Conservation (phyloP, 306 rosid genomes). For the Corylus americana region DNA sequence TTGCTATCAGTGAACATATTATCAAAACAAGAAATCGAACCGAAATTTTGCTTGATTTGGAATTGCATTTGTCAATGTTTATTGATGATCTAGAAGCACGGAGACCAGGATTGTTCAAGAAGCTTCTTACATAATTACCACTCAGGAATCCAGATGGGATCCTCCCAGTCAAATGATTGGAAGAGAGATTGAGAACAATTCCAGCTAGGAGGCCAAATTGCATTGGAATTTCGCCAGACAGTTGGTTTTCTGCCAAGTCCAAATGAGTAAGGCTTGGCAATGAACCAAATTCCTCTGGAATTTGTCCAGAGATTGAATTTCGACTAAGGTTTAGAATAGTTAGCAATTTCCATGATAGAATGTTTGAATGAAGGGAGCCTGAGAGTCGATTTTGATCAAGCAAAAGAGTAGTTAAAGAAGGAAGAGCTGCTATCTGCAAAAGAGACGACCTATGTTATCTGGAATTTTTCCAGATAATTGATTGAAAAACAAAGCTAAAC, state of each 20-base stretch:
- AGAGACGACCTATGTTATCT: slow-evolving; percentile 45
- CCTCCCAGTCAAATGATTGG: slow-evolving; percentile 58
- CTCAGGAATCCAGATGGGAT: slow-evolving; percentile 52
- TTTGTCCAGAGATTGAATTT: slow-evolving; percentile 56
- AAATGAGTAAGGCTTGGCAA: slow-evolving; percentile 44
- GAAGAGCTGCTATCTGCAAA: slow-evolving; percentile 50
- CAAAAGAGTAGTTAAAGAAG: slow-evolving; percentile 25
- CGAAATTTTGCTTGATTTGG: no score
- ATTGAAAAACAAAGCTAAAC: slow-evolving; percentile 40
- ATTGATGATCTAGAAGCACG: no score
- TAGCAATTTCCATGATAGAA: slow-evolving; percentile 52
- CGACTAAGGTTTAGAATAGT: slow-evolving; percentile 40
- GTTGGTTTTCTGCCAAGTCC: slow-evolving; percentile 63
- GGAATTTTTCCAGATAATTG: slow-evolving; percentile 61
- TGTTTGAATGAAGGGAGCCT: slow-evolving; percentile 48
- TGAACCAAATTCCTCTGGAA: slow-evolving; percentile 42
- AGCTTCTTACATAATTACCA: slow-evolving; percentile 39
- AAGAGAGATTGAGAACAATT: slow-evolving; percentile 42
- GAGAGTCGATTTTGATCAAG: slow-evolving; percentile 61
- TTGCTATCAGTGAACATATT: no score
- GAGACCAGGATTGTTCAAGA: slow-evolving; percentile 49
- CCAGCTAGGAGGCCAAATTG: background rate
- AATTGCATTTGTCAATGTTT: no score
- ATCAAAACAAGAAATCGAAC: no score
- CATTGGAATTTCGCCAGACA: slow-evolving; percentile 68